Evolutionary conservation across 179 eudicot species (phyloP), one percentile per base, ranked within the genome.

Genomic region (Pouteria campechiana): DNA sequence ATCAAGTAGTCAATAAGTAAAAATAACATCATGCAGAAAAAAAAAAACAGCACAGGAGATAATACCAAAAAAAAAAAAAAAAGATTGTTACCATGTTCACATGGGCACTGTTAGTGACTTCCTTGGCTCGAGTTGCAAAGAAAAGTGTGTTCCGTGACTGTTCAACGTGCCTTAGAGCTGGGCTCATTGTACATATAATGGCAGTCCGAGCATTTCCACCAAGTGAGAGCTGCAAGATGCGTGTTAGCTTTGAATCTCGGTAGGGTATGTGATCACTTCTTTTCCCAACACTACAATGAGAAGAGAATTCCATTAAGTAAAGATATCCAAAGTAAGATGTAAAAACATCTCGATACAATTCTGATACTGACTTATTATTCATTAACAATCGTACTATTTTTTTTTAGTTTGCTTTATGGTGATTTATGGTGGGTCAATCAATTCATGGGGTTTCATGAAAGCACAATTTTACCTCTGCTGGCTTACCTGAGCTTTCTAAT

Each of bases 161-260:
- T 59, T 86, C 96, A 20, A 65, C 69, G 44, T 86, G 96, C 52
- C 76, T 69, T 16, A 54, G 50, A 43, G 96, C 93, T 35, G 96
- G 96, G 53, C 96, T 86, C 65, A 86, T 58, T 17, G 98, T 90
- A 54, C 98, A 90, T 60, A 90, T 82, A 34, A 90, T 82, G 39
- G 98, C 98, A 36, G 98, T 90, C 3, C 98, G 84, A 6, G 98
- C 98, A 77, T 90, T 90, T 14, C 98, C 98, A 52, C 96, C 98
- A 36, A 90, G 83, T 21, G 98, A 90, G 54, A 75, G 93, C 65
- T 82, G 96, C 52, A 86, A 54, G 48, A 86, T 86, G 21, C 96
- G 72, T 4, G 96, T 90, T 25, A 90, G 82, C 71, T 90, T 90
- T 17, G 98, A 90, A 57, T 87, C 98, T 58, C 98, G 50, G 52